A percentile compares a stretch with the other conserved stretches of the same genome.
These are phyloP conservation scores for Betula pendula DNA, from an alignment of 306 rosid genomes.

Conservation along the genomic window DNA sequence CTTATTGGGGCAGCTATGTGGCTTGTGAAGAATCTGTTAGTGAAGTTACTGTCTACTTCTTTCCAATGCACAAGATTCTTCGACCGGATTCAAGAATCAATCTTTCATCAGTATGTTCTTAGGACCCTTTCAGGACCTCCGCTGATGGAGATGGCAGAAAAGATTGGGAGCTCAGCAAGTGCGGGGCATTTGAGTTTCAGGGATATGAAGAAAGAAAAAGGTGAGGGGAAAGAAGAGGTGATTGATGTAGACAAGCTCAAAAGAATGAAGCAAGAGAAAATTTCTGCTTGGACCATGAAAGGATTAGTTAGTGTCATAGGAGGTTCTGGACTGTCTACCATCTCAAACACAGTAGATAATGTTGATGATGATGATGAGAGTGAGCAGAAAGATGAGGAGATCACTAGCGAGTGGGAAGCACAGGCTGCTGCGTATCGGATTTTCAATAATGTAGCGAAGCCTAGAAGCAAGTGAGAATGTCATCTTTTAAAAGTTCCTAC, in stretches of 20 bases:
- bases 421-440: slow-evolving; percentile 67
- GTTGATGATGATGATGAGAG: slow-evolving; percentile 47
- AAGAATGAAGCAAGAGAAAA: slow-evolving; percentile 66
- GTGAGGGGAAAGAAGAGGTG: slow-evolving; percentile 54
- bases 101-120: slow-evolving; percentile 77
- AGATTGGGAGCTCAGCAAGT: slow-evolving; percentile 36
- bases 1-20: slow-evolving; percentile 69
- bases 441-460: slow-evolving; percentile 72
- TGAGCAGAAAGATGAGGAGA: slow-evolving; percentile 55
- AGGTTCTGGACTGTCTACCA: slow-evolving; percentile 68
- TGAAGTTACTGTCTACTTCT: slow-evolving; percentile 63
- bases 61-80: slow-evolving; percentile 78
- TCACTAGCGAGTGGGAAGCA: slow-evolving; percentile 83
- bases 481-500: slow-evolving; percentile 5
- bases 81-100: slow-evolving; percentile 82
- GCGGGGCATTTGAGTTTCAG: slow-evolving; percentile 56
- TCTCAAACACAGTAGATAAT: slow-evolving; percentile 47
- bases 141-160: slow-evolving; percentile 57
- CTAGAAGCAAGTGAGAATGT: slow-evolving; percentile 51
- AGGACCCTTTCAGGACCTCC: slow-evolving; percentile 79
- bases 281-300: slow-evolving; percentile 94
- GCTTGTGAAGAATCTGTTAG: slow-evolving; percentile 58
- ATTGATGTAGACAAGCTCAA: slow-evolving; percentile 81
- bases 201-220: slow-evolving; percentile 34
- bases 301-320: slow-evolving; percentile 65